Conservation (phyloP, 1,139 yeast species). For the Protomyces macrosporus region DNA sequence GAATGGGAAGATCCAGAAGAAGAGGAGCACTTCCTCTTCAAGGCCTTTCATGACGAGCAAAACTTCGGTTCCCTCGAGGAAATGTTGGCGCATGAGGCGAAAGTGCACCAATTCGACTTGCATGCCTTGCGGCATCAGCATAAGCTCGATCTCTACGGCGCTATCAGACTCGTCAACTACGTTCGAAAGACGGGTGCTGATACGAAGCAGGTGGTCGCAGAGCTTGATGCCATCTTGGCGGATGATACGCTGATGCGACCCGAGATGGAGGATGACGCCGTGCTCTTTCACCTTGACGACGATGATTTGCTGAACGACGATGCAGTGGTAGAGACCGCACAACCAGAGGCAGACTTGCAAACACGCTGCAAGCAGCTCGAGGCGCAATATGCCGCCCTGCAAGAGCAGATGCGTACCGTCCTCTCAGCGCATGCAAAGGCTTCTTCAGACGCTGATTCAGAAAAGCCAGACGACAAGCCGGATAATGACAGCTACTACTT, state of each 20-base stretch:
- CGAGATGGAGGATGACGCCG: constrained; percentile 34
- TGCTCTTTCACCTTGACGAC: constrained; percentile 34
- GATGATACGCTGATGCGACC: constrained; percentile 34
- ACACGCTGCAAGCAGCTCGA: constrained; percentile 26
- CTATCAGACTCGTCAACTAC: constrained; percentile 34
- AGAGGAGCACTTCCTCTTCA: not conserved
- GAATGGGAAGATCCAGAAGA: constrained; percentile 22
- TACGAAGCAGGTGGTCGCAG: constrained; percentile 14
- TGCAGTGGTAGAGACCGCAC: constrained; percentile 28
- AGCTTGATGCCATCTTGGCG: constrained; percentile 25
- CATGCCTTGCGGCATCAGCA: constrained; percentile 12
- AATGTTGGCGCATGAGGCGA: constrained; percentile 29
- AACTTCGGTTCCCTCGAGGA: constrained; percentile 5
- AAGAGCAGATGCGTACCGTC: constrained; percentile 27
- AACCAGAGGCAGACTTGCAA: constrained; percentile 12
- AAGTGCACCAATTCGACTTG: constrained; percentile 33
- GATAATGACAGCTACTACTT: constrained; percentile 83
- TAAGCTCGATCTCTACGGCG: constrained; percentile 33
- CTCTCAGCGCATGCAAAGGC: not conserved
- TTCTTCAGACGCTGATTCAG: constrained; percentile 2
- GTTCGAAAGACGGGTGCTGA: constrained; percentile 30
- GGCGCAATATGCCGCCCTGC: constrained; percentile 29
- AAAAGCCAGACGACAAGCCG: constrained; percentile 30
- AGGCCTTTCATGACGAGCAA: constrained; percentile 13
- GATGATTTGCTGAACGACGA: constrained; percentile 26